Conservation (phyloP, 2,329 filamentous ascomycete genomes). For the Rutstroemia sydowiana region DNA sequence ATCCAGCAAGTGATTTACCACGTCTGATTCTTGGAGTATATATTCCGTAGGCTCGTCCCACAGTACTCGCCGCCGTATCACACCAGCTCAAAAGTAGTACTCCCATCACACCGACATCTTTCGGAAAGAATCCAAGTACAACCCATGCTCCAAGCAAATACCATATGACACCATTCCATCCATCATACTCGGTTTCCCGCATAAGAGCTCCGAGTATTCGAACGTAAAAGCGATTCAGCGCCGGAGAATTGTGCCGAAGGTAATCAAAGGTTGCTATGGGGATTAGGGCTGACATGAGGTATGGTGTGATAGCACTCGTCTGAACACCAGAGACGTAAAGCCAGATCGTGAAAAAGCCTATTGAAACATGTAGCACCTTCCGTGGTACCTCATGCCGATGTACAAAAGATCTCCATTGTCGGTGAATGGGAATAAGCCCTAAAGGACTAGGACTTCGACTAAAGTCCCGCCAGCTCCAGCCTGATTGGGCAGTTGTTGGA, state of each 20-base stretch:
- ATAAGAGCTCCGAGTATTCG: conserved; percentile 79
- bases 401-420: conserved; percentile 83
- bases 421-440: conserved; percentile 89
- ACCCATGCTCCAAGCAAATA: conserved; percentile 88
- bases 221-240: conserved; percentile 84
- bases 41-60: conserved; percentile 80
- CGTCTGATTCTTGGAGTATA: conserved; percentile 79
- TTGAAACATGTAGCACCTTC: conserved; percentile 89
- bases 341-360: conserved; percentile 86
- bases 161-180: conserved; percentile 96
- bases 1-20: conserved; percentile 89
- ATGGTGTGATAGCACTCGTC: conserved; percentile 70
- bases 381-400: conserved; percentile 96
- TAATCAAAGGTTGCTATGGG: conserved; percentile 79
- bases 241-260: conserved; percentile 72
- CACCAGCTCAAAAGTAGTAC: conserved; percentile 94
- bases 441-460: conserved; percentile 88
- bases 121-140: conserved; percentile 80
- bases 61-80: conserved; percentile 92
- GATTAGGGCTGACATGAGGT: conserved; percentile 70
- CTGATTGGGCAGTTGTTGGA: conserved; percentile 51
- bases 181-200: conserved; percentile 90
- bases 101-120: conserved; percentile 84
- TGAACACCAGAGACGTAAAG: conserved; percentile 78
- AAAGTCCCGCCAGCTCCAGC: conserved; percentile 78